Conservation (phyloP, 2,329 filamentous ascomycete species). For the Fusarium chlamydosporum region DNA sequence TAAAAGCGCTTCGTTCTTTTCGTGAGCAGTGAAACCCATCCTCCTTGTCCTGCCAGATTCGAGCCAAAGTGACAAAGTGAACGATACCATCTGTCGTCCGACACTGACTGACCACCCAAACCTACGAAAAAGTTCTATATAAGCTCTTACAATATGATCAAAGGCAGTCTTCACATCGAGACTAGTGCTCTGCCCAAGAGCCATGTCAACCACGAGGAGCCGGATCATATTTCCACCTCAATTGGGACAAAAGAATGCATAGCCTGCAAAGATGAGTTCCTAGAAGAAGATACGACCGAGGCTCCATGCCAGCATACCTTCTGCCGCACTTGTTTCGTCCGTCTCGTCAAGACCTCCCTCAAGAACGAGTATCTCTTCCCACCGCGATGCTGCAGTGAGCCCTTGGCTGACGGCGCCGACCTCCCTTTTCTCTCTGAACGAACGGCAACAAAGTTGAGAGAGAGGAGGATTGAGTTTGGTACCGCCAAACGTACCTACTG, state of each 20-base stretch:
- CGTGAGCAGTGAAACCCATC: too few species aligned
- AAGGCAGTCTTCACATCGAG: background rate
- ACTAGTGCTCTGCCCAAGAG: background rate
- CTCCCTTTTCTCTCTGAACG: background rate
- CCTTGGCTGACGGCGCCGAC: too few species aligned
- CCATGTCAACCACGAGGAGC: background rate
- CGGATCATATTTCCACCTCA: too few species aligned
- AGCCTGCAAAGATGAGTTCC: background rate
- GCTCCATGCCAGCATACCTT: background rate
- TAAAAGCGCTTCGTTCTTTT: too few species aligned
- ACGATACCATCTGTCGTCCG: too few species aligned
- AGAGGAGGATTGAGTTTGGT: background rate
- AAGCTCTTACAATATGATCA: too few species aligned
- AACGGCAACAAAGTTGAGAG: fast-evolving
- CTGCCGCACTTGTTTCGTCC: background rate
- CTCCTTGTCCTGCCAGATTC: too few species aligned
- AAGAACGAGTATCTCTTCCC: background rate
- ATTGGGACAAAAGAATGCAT: background rate
- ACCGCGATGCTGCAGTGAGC: background rate
- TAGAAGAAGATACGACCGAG: background rate
- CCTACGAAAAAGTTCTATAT: too few species aligned
- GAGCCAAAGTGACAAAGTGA: too few species aligned
- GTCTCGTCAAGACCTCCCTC: background rate
- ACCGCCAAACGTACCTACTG: background rate
- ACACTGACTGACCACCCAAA: too few species aligned